Base-by-base conservation (phyloP, 176 grass and related monocot species). In the Alloteropsis semialata region DNA sequence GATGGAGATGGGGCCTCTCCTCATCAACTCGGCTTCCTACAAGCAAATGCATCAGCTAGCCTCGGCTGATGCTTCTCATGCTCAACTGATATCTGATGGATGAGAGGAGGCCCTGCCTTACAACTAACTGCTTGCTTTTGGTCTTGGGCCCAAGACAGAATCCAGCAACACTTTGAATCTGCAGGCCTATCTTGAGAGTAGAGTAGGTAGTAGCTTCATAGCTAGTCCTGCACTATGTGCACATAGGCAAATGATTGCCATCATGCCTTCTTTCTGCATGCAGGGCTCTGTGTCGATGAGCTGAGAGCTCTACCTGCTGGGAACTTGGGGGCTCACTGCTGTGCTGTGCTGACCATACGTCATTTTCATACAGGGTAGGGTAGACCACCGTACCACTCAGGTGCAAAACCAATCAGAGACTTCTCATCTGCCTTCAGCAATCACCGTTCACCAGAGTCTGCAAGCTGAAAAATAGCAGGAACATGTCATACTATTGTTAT, bases 201-300 rank as follows among this genome's bases (percentile, higher is more conserved):
- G n/a, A 24, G 9, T 24, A 27, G 54, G 6, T 15, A 4, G 41
- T 27, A 43, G 66, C 65, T 68, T 41, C 65, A 68, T 24, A 56
- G 17, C 22, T 27, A 44, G 33, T 15, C 28, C 48, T 74, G 16
- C 48, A 36, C 48, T 86, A 61, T n/a, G 56, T 34, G 58, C 51
- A 84, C 29, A 41, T 55, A 81, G 62, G 62, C 70, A 89, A 85
- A 81, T 76, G 64, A 56, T 77, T 77, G 17, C 76, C 82, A 85
- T 82, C 27, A 57, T 85, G 77, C 56, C 88, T 81, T 90, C 83
- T 86, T 90, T 90, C 88, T 82, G 83, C 55, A 65, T 64, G 78
- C 44, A 65, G 80, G 74, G 25, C 13, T 42, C 22, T 61, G 30
- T 59, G 10, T 46, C 51, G n/a, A 58, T 63, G 17, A 3, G 13